phyloP scores from a whole-genome alignment of 768 basidiomycete genomes.

The Lactarius tabidus region DNA sequence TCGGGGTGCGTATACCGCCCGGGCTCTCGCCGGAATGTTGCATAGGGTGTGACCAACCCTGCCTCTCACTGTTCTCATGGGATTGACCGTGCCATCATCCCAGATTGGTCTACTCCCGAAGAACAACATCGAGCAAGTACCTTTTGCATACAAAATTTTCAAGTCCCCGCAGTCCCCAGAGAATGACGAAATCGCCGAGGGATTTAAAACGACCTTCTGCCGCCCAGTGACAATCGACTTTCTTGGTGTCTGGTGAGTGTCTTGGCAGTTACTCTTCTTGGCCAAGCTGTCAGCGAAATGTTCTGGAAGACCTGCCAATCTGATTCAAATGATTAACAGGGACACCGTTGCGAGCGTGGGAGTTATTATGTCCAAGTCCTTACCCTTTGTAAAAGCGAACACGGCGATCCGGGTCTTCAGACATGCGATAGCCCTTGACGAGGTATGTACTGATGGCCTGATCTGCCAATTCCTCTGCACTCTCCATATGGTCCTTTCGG shows the following conservation, averaged over 20 bases:
- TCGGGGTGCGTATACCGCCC: constrained; percentile 59
- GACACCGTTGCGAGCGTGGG: constrained; percentile 81
- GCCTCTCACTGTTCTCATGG: too few relatives aligned
- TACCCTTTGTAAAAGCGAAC: constrained; percentile 71
- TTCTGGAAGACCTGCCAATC: neutral
- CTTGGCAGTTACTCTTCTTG: too few relatives aligned
- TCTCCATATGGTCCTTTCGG: too few relatives aligned
- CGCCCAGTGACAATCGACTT: constrained; percentile 69
- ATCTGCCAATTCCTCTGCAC: neutral
- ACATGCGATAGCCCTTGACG: constrained; percentile 73
- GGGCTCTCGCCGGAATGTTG: constrained; percentile 76
- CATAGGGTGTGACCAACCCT: constrained; percentile 55
- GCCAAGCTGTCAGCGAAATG: neutral
- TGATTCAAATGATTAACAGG: constrained; percentile 42
- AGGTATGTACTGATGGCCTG: too few relatives aligned
- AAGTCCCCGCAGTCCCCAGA: constrained; percentile 52
- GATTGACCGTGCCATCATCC: neutral
- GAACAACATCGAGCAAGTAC: constrained; percentile 64
- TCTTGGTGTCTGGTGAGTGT: constrained; percentile 68
- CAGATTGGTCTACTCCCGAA: constrained; percentile 68
- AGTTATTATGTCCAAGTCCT: constrained; percentile 47
- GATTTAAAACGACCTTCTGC: constrained; percentile 73
- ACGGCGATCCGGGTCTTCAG: constrained; percentile 64
- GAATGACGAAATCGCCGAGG: constrained; percentile 45
- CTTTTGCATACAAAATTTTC: constrained; percentile 74